Base-by-base conservation (phyloP, 2,329 filamentous ascomycete genomes). In the Exophiala spinifera region DNA sequence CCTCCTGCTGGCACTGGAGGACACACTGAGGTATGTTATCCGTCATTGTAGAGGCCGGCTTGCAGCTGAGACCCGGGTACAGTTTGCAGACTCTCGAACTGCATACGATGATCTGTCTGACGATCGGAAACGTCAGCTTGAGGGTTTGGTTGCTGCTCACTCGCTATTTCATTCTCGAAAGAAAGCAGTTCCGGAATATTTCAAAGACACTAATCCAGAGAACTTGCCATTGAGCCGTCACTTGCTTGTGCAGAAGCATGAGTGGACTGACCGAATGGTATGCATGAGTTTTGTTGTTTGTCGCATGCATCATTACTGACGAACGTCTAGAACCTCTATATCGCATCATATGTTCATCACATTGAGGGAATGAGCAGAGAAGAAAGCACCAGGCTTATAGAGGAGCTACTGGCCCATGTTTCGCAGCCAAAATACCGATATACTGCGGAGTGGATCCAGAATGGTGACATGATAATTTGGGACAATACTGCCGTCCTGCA, bases 71-170 rank as follows among this genome's bases (percentile, higher is more conserved):
- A n/a, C n/a, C n/a, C n/a, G n/a, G n/a, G n/a, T n/a, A n/a, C n/a
- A n/a, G n/a, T 53, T 28, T 15, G 6, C 42, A 11, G 51, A 53
- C 36, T 17, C 44, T 13, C 43, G 51, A 4, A 37, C 45, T 13
- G 51, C 51, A 19, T 54, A 54, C 17, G 39, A 50, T 14, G 51
- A 54, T 11, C 51, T 54, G 19, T 40, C 51, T 2, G 46, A 43
- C 44, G 51, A 49, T 19, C 44, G 14, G 37, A 54, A 54, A 33
- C 21, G 50, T 20, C 40, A 21, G 13, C 37, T 54, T 14, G 46
- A 54, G 19, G 46, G 39, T 13, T 17, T 49, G 3, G 46, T 54
- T 4, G 45, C 37, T 11, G 21, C 15, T 28, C 39, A 49, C 31
- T 49, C 51, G 15, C 17, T 54, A 13, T 44, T 49, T 21, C 46